Percentiles rank a stretch among this genome's conserved stretches.
These are phyloP conservation scores for Pulveroboletus sp. DNA, from an alignment of 768 basidiomycete species.

Conservation along the genomic window DNA sequence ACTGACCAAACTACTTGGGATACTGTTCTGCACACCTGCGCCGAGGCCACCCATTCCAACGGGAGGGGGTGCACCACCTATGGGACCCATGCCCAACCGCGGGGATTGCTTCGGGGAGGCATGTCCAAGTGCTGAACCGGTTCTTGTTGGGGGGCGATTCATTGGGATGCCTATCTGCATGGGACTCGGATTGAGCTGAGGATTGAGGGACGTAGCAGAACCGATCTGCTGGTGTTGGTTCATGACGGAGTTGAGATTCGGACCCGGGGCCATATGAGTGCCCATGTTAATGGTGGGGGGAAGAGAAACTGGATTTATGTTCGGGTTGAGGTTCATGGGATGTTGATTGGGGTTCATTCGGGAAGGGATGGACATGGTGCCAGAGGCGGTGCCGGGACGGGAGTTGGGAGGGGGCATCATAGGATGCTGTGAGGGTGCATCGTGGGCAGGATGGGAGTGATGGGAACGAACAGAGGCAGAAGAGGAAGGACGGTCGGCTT, in stretches of 20 bases:
- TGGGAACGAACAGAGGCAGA: slow-evolving; percentile 27
- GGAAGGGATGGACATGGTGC: slow-evolving; percentile 8
- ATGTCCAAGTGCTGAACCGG: slow-evolving; percentile 27
- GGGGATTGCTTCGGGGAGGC: slow-evolving; percentile 29
- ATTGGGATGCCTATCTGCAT: slow-evolving; percentile 22
- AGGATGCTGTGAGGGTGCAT: slow-evolving; percentile 2
- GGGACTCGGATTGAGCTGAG: slow-evolving; percentile 14
- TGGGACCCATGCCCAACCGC: slow-evolving; percentile 15
- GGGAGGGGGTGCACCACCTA: slow-evolving; percentile 3
- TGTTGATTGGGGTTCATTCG: slow-evolving; percentile 25
- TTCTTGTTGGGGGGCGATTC: slow-evolving; percentile 28
- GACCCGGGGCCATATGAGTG: slow-evolving; percentile 7
- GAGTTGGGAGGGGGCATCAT: slow-evolving; percentile 26
- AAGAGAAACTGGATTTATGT: slow-evolving; percentile 13
- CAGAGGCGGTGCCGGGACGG: slow-evolving; percentile 25
- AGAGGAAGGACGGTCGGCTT: slow-evolving; percentile 25
- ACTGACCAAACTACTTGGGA: slow-evolving; percentile 12
- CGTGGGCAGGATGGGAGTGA: slow-evolving; percentile 22
- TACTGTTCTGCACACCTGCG: slow-evolving; percentile 11
- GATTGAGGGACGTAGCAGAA: slow-evolving; percentile 4
- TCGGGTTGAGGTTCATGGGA: slow-evolving; percentile 18
- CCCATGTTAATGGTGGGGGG: slow-evolving; percentile 12
- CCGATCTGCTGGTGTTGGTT: slow-evolving; percentile 22
- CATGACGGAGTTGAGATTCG: slow-evolving; percentile 9
- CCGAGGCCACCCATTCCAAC: slow-evolving; percentile 11